A percentile compares a stretch with the other conserved stretches of the same genome.
These are phyloP conservation scores for Aspergillus floridensis DNA, from an alignment of 2,329 filamentous ascomycete species.

Conservation along the genomic window DNA sequence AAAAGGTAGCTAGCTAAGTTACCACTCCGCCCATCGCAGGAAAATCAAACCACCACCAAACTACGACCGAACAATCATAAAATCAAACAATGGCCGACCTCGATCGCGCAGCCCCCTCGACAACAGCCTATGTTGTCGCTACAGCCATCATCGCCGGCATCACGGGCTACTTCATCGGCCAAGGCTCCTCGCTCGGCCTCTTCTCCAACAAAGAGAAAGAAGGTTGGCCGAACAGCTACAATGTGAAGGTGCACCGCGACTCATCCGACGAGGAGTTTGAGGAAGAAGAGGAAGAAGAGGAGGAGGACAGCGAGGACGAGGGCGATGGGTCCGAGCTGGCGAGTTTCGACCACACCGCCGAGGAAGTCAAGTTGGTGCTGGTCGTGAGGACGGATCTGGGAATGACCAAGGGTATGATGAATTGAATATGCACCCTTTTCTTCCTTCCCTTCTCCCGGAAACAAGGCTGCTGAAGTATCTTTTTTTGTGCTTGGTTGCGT, in stretches of 20 bases:
- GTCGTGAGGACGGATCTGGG: slow-evolving; percentile 91
- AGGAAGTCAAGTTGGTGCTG: slow-evolving; percentile 92
- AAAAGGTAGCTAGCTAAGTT: neutral
- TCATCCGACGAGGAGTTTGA: slow-evolving; percentile 41
- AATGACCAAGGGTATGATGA: slow-evolving; percentile 83
- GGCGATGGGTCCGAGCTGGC: slow-evolving; percentile 52
- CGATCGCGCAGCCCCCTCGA: slow-evolving; percentile 50
- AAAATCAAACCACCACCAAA: neutral
- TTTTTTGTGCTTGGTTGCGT: too few species aligned
- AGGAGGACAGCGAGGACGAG: slow-evolving; percentile 68
- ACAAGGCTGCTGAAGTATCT: too few species aligned
- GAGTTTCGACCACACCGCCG: slow-evolving; percentile 53
- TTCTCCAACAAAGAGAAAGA: slow-evolving; percentile 54
- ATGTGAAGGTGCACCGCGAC: slow-evolving; percentile 45
- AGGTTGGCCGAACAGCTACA: slow-evolving; percentile 56
- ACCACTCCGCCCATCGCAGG: neutral
- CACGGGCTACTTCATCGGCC: slow-evolving; percentile 70
- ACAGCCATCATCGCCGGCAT: slow-evolving; percentile 72
- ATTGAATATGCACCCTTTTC: neutral
- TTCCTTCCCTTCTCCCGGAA: too few species aligned
- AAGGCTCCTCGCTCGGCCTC: slow-evolving; percentile 67
- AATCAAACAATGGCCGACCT: slow-evolving; percentile 30
- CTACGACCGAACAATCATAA: neutral
- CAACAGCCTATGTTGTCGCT: slow-evolving; percentile 63
- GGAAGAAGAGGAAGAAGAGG: slow-evolving; percentile 54